A percentile compares a stretch with the other conserved stretches of the same genome.
These are phyloP conservation scores for Amauroascus verrucosus DNA, from an alignment of 2,329 filamentous ascomycete species.

Conservation along the genomic window DNA sequence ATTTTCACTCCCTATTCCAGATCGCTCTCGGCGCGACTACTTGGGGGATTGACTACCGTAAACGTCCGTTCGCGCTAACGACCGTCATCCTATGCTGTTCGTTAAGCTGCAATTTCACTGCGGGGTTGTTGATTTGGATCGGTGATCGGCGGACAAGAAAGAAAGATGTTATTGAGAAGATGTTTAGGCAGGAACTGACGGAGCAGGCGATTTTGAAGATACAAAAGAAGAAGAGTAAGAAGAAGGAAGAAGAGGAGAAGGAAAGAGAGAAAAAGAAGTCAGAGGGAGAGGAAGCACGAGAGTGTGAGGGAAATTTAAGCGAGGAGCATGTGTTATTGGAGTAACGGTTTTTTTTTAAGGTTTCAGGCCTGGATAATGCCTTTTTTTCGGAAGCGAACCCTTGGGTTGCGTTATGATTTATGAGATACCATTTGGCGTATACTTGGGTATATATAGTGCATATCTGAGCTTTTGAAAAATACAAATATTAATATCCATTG, in stretches of 20 bases:
- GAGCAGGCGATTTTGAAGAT: constrained; percentile 51
- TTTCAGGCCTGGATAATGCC: neutral
- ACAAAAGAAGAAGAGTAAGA: constrained; percentile 41
- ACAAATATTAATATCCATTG: too few relatives aligned
- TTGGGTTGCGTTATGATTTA: neutral
- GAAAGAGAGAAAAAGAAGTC: constrained; percentile 14
- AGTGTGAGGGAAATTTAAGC: constrained; percentile 9
- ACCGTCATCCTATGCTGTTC: constrained; percentile 71
- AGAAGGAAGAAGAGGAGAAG: constrained; percentile 25
- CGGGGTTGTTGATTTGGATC: constrained; percentile 63
- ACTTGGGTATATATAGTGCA: too few relatives aligned
- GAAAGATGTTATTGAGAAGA: constrained; percentile 70
- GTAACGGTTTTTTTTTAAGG: neutral
- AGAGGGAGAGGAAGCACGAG: constrained; percentile 15
- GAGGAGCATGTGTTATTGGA: neutral
- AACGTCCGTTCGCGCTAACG: constrained; percentile 61
- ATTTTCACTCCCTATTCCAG: constrained; percentile 69
- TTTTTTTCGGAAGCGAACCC: neutral
- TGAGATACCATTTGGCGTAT: constrained; percentile 1
- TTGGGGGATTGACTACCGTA: constrained; percentile 64
- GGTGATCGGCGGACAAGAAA: constrained; percentile 70
- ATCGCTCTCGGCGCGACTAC: constrained; percentile 69
- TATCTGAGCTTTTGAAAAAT: too few relatives aligned
- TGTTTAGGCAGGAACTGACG: constrained; percentile 68
- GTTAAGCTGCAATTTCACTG: constrained; percentile 66